Conservation (phyloP, 202 grass and related monocot species). For the Panicum hallii region DNA sequence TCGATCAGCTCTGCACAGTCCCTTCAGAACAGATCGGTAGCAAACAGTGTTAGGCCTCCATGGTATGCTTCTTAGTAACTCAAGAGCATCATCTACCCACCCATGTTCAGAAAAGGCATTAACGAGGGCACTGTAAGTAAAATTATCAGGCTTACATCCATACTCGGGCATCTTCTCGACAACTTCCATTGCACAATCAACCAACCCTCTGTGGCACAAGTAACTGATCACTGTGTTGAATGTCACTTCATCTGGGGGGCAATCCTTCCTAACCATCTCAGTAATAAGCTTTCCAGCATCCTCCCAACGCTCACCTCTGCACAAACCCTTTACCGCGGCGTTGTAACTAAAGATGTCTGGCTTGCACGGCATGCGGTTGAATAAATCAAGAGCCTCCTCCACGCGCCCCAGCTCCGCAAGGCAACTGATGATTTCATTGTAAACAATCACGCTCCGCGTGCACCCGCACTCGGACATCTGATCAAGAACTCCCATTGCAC, state of each 20-base stretch:
- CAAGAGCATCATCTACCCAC: constrained; percentile 1
- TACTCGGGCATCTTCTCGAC: constrained; percentile 22
- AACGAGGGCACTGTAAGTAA: constrained; percentile 23
- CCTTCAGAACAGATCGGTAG: constrained; percentile 14
- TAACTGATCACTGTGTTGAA: constrained; percentile 27
- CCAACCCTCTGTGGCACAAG: constrained; percentile 18
- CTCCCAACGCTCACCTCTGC: constrained; percentile 12
- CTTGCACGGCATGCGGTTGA: constrained; percentile 23
- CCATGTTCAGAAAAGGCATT: constrained; percentile 16
- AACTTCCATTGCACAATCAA: constrained; percentile 28
- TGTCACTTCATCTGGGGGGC: constrained; percentile 27
- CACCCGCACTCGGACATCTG: constrained; percentile 47
- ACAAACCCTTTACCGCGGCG: constrained; percentile 3
- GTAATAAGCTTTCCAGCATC: constrained; percentile 1
- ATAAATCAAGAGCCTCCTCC: constrained; percentile 33
- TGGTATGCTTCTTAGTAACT: constrained; percentile 17
- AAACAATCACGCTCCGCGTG: background rate
- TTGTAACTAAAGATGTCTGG: constrained; percentile 37
- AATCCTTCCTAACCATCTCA: constrained; percentile 24
- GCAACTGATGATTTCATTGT: constrained; percentile 28
- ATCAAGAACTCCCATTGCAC: constrained; percentile 49
- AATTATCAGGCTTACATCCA: constrained; percentile 29
- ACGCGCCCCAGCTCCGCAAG: constrained; percentile 31
- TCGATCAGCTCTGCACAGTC: constrained; percentile 25
- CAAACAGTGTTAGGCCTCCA: constrained; percentile 24